Conservation (phyloP, 768 basidiomycete genomes). For the Austroboletus eburneus region DNA sequence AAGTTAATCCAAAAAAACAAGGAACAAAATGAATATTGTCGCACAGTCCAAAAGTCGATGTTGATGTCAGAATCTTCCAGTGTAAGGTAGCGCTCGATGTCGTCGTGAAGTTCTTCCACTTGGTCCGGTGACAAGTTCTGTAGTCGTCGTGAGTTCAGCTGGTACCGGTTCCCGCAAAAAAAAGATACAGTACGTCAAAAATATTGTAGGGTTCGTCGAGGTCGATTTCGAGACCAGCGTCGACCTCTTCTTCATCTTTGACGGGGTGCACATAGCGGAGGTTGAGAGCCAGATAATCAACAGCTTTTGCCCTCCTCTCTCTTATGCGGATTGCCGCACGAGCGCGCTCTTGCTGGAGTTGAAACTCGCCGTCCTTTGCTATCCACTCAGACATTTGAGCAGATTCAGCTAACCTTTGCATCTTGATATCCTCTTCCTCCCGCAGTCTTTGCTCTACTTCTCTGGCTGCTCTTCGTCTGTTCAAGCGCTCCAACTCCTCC, state of each 20-base stretch:
- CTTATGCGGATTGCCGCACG: slow-evolving; percentile 92
- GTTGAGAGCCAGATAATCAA: slow-evolving; percentile 96
- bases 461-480: slow-evolving; percentile 84
- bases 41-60: slow-evolving; percentile 96
- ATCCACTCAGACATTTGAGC: slow-evolving; percentile 99
- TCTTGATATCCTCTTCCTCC: slow-evolving; percentile 89
- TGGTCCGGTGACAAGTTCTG: slow-evolving; percentile 85
- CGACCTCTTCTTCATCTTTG: slow-evolving; percentile 74
- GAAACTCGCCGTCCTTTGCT: slow-evolving; percentile 94
- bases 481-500: slow-evolving; percentile 91
- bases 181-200: slow-evolving; percentile 65
- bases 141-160: slow-evolving; percentile 8
- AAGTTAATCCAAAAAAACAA: slow-evolving; percentile 4
- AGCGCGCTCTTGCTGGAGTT: slow-evolving; percentile 87
- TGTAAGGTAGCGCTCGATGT: slow-evolving; percentile 87
- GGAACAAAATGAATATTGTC: slow-evolving; percentile 17
- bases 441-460: slow-evolving; percentile 84
- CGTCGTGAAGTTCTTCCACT: slow-evolving; percentile 89
- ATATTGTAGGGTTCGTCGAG: slow-evolving; percentile 98
- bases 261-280: slow-evolving; percentile 83
- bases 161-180: background rate
- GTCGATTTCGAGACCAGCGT: slow-evolving; percentile 93
- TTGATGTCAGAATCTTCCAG: slow-evolving; percentile 82
- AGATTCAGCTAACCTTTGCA: slow-evolving; percentile 87
- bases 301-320: slow-evolving; percentile 97